Conservation (phyloP, 2,329 filamentous ascomycete species). For the Alternaria incomplexa region DNA sequence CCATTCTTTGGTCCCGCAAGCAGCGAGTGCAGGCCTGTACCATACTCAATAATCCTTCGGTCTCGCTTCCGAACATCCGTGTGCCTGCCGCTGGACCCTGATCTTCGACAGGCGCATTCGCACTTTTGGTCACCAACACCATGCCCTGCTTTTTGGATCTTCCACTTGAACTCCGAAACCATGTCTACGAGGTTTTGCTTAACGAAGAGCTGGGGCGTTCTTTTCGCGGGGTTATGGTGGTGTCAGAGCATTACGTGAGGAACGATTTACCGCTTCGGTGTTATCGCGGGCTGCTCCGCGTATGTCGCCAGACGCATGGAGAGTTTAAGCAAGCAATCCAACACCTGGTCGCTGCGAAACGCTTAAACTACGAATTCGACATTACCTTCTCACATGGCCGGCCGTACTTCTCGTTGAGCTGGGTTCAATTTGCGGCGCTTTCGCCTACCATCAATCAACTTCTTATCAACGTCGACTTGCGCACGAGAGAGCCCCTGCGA, state of each 20-base stretch:
- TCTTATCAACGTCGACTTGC: conserved; percentile 37
- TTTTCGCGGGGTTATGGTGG: conserved; percentile 38
- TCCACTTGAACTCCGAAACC: conserved; percentile 36
- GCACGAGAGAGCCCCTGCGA: conserved; percentile 34
- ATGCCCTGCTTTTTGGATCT: conserved; percentile 42
- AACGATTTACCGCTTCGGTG: conserved; percentile 34
- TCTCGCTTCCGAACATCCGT: conserved; percentile 20
- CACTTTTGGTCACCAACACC: conserved; percentile 9
- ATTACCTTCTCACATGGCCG: conserved; percentile 41
- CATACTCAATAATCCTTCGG: not conserved
- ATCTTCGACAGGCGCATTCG: conserved; percentile 9
- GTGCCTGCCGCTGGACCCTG: conserved; percentile 11
- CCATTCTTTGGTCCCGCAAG: not conserved
- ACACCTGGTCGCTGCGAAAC: conserved; percentile 33
- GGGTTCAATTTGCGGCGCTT: conserved; percentile 35
- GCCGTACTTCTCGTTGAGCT: conserved; percentile 40
- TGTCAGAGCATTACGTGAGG: conserved; percentile 36
- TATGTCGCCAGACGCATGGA: conserved; percentile 28
- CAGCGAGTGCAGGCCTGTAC: not conserved
- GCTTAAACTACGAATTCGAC: conserved; percentile 33
- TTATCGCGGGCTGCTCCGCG: conserved; percentile 34
- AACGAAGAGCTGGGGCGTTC: conserved; percentile 26
- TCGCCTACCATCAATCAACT: conserved; percentile 38
- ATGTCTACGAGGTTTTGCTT: conserved; percentile 38
- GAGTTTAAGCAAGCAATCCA: conserved; percentile 39